Percentiles rank a stretch among this genome's conserved stretches.
Conservation (phyloP, 257 asterid genomes). For the Solanum arcanum region DNA sequence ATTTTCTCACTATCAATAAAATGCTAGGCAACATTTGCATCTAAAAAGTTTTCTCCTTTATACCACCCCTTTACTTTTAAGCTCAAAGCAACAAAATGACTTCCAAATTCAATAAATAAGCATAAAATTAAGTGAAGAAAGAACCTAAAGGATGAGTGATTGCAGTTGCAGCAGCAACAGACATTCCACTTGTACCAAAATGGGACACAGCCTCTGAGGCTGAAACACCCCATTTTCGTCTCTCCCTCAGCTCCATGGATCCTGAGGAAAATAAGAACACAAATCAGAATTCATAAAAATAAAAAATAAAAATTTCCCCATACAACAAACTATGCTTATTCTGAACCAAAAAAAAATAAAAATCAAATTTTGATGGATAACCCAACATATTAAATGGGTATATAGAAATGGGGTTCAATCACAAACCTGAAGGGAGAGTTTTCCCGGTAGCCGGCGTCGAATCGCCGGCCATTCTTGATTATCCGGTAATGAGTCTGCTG, state of each 20-base stretch:
- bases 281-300: background rate
- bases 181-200: slow-evolving; percentile 80
- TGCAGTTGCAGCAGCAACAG: slow-evolving; percentile 90
- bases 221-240: slow-evolving; percentile 42
- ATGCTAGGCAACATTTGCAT: background rate
- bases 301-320: background rate
- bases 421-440: slow-evolving; percentile 7
- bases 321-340: background rate
- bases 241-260: slow-evolving; percentile 14
- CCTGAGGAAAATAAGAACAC: background rate
- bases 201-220: slow-evolving; percentile 47
- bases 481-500: background rate
- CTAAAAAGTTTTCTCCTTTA: background rate
- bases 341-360: background rate
- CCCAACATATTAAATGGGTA: background rate
- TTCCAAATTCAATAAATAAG: background rate
- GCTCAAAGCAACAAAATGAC: background rate
- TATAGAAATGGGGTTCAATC: background rate
- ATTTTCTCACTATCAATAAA: background rate
- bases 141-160: slow-evolving; percentile 87
- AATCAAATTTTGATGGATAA: background rate
- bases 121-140: background rate
- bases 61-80: background rate
- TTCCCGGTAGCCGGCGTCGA: slow-evolving; percentile 3
- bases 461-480: slow-evolving; percentile 3